Base-by-base conservation (phyloP, 2,329 filamentous ascomycete genomes). In the Ambrosiella xylebori region DNA sequence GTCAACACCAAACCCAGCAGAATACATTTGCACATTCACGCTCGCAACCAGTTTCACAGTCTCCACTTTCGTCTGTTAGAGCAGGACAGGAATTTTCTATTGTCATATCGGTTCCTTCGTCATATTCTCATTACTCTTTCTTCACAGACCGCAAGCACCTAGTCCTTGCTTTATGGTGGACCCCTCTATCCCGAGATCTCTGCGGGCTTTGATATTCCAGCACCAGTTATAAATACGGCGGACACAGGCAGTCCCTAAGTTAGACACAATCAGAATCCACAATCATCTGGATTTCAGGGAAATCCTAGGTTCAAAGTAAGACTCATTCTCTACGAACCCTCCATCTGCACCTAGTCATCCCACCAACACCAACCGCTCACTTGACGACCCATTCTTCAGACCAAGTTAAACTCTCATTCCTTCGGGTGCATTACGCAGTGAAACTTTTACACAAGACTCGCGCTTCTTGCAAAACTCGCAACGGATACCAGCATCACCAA, bases 281-380 rank as follows among this genome's bases (percentile, higher is more conserved):
- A 6, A 35, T 8, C 35, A 9, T 35, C 8, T 51, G 17, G 2
- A 51, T 36, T 6, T 51, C 47, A 41, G 7, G 11, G 59, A 60
- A 44, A 58, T 60, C 39, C 56, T 56, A 52, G 59, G 58, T 55
- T 60, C 59, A 9, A 56, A 60, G 52, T 51, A 58, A 38, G 56
- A 56, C 27, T 36, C 47, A 27, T 55, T n/a, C 19, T 6, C 38
- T 41, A 17, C 38, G 9, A 8, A 47, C 4, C 27, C 27, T 27
- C 27, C 27, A 27, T 5, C 27, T 27, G 27, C 27, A 27, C 3
- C 27, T 3, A 27, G 27, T 11, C 47, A 17, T 51, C 47, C 17
- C 27, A 36, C 13, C n/a, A 41, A 6, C n/a, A 7, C 27, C 13
- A 27, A 27, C 17, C 6, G 11, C 13, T 51, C 19, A 19, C 47